Conservation (phyloP, 352 stramenopile genomes). For the Achlya hypogyna region DNA sequence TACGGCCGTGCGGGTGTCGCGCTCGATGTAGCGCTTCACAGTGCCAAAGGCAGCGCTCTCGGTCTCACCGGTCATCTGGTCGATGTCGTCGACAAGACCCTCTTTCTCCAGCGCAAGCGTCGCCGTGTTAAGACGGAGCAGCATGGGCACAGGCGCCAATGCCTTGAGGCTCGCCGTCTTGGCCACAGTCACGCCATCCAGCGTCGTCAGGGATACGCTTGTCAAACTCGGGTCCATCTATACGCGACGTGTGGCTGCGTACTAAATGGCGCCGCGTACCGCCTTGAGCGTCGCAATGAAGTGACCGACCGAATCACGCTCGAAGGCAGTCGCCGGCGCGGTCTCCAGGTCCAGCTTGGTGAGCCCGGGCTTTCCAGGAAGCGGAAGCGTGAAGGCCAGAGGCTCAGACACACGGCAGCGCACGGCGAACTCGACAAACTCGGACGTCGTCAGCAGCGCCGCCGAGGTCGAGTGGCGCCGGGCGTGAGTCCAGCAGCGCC, state of each 20-base stretch:
- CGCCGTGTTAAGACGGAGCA: constrained; percentile 60
- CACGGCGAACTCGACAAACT: constrained; percentile 34
- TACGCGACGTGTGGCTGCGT: background rate
- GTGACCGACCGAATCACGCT: constrained; percentile 41
- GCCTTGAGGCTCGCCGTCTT: constrained; percentile 51
- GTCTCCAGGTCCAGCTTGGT: constrained; percentile 39
- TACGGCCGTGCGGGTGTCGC: constrained; percentile 44
- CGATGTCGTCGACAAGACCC: background rate
- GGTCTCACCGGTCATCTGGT: constrained; percentile 23
- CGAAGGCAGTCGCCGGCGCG: constrained; percentile 31
- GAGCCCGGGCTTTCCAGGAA: constrained; percentile 44
- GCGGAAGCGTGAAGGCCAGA: constrained; percentile 46
- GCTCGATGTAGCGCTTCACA: constrained; percentile 54
- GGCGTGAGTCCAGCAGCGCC: too few relatives aligned
- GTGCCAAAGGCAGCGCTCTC: constrained; percentile 56
- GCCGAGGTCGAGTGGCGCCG: background rate
- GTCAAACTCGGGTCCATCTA: constrained; percentile 17
- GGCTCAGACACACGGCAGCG: constrained; percentile 28
- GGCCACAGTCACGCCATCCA: constrained; percentile 55
- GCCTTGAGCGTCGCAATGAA: constrained; percentile 46
- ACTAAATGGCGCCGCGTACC: constrained; percentile 31
- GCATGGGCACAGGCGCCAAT: constrained; percentile 56
- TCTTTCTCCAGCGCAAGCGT: constrained; percentile 46
- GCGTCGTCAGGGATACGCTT: constrained; percentile 29
- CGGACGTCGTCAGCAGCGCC: constrained; percentile 28